Percentiles rank a stretch among this genome's conserved stretches.
Evolutionary conservation across 441 rosid species (phyloP).

Genomic region (Corymbia citriodora): DNA sequence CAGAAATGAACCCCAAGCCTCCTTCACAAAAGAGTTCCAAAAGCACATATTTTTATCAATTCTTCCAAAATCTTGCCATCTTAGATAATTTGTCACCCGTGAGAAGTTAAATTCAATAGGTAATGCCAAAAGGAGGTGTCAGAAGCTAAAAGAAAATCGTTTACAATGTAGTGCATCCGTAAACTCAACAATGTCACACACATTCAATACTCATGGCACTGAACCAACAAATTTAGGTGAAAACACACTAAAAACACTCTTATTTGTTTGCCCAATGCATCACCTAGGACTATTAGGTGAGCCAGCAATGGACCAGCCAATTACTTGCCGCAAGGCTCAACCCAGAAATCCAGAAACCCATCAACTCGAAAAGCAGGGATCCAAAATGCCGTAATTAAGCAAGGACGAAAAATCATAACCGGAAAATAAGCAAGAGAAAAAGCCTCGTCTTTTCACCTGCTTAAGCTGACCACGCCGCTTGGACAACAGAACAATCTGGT

Average conservation of each 20-base stretch:
- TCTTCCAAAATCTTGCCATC: not conserved
- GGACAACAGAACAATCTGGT: slow-evolving; percentile 73
- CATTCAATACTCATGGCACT: not conserved
- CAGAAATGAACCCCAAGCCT: not conserved
- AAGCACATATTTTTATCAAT: not conserved
- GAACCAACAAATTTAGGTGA: not conserved
- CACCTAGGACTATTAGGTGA: not conserved
- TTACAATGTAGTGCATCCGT: not conserved
- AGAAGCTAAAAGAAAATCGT: not conserved
- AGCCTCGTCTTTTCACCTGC: slow-evolving; percentile 40
- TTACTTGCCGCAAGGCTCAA: not conserved
- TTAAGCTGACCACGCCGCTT: slow-evolving; percentile 96
- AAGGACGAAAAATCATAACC: not conserved
- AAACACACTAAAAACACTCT: not conserved
- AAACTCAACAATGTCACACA: not conserved
- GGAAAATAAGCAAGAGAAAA: not conserved
- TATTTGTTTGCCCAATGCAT: not conserved
- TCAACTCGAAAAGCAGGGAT: not conserved
- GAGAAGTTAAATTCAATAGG: not conserved
- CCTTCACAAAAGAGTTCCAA: not conserved
- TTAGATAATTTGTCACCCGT: not conserved
- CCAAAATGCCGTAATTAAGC: not conserved
- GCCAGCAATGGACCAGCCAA: not conserved
- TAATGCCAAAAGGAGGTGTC: not conserved
- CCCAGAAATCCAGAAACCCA: not conserved